A percentile compares a stretch with the other conserved stretches of the same genome.
Conservation (phyloP, 2,329 filamentous ascomycete species). For the Paracoccidioides lutzii region DNA sequence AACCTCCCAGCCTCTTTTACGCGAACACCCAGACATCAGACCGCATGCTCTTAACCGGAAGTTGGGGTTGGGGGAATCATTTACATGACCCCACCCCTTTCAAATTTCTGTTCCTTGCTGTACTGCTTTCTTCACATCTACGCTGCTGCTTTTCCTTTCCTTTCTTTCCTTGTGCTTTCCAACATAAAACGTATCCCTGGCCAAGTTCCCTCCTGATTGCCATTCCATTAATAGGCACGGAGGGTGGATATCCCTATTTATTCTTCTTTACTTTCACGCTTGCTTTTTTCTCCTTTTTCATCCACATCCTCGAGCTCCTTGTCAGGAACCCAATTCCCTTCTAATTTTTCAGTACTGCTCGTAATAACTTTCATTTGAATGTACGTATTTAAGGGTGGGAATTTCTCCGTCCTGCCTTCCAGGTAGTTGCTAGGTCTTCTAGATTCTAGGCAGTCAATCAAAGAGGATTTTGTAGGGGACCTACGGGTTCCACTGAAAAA, state of each 20-base stretch:
- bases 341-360: background rate
- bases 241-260: background rate
- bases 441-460: slow-evolving; percentile 5
- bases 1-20: background rate
- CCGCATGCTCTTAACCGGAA: background rate
- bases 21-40: background rate
- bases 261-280: background rate
- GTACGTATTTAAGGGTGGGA: background rate
- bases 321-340: background rate
- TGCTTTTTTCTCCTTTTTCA: background rate
- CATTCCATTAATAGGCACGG: background rate
- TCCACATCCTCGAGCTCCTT: background rate
- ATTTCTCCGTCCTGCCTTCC: background rate
- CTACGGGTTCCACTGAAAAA: slow-evolving; percentile 4
- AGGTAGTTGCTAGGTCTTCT: background rate
- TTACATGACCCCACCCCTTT: background rate
- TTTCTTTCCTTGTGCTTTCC: background rate
- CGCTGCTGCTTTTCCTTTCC: too few species aligned
- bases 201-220: background rate
- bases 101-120: background rate
- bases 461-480: slow-evolving; percentile 1
- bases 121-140: background rate
- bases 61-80: background rate
- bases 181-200: background rate
- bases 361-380: background rate